Evolutionary conservation across 2,329 filamentous ascomycete genomes (phyloP).

Genomic region (Pseudogymnoascus destructans): DNA sequence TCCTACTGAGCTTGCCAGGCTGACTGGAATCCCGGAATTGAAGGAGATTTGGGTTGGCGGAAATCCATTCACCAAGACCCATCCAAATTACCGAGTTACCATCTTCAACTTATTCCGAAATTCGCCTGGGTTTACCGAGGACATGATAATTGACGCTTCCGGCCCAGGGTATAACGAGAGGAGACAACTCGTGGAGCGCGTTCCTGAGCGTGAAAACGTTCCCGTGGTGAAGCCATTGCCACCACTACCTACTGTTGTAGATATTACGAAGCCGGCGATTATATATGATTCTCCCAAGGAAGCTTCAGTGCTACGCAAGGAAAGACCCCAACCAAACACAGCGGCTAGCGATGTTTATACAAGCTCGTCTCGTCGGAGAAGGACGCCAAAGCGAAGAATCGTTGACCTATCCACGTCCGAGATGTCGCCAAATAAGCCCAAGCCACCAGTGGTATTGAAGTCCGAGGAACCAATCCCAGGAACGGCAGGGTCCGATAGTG

Average conservation of each 20-base stretch:
- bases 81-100: slow-evolving; percentile 70
- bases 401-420: slow-evolving; percentile 44
- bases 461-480: slow-evolving; percentile 16
- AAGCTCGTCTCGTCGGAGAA: slow-evolving; percentile 43
- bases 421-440: slow-evolving; percentile 5
- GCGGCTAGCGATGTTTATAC: slow-evolving; percentile 46
- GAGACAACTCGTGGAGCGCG: slow-evolving; percentile 71
- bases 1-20: slow-evolving; percentile 74
- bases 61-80: slow-evolving; percentile 82
- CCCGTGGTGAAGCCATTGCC: slow-evolving; percentile 62
- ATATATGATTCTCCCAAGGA: slow-evolving; percentile 35
- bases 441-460: slow-evolving; percentile 16
- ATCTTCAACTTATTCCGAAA: slow-evolving; percentile 95
- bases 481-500: slow-evolving; percentile 17
- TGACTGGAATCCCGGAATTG: slow-evolving; percentile 84
- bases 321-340: slow-evolving; percentile 37
- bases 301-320: slow-evolving; percentile 43
- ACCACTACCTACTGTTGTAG: slow-evolving; percentile 41
- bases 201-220: slow-evolving; percentile 58
- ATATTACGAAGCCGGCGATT: slow-evolving; percentile 55
- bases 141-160: slow-evolving; percentile 76
- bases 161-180: slow-evolving; percentile 76
- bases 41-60: slow-evolving; percentile 84
- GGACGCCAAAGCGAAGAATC: slow-evolving; percentile 48
- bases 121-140: slow-evolving; percentile 79